These are phyloP conservation scores for Sclerotinia trifoliorum DNA, from an alignment of 2,329 filamentous ascomycete species.

Conservation along the genomic window DNA sequence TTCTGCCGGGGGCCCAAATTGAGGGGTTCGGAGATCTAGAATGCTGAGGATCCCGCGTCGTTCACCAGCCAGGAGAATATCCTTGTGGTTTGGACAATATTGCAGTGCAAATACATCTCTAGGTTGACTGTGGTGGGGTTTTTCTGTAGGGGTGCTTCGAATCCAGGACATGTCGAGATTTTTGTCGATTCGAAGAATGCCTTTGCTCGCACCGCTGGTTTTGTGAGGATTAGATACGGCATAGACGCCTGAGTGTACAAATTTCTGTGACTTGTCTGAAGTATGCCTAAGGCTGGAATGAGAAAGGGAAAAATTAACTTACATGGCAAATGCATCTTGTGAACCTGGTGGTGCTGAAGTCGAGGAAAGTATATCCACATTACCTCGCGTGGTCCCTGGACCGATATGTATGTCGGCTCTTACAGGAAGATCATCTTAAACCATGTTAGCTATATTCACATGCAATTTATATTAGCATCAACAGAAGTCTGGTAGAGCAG, in stretches of 20 bases:
- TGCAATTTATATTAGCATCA: neutral
- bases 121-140: conserved; percentile 25
- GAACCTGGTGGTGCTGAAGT: conserved; percentile 8
- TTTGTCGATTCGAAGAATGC: conserved; percentile 16
- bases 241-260: neutral
- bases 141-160: neutral
- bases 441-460: neutral
- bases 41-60: conserved; percentile 44
- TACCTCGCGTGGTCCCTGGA: conserved; percentile 5
- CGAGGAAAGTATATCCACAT: conserved; percentile 8
- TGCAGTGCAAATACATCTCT: conserved; percentile 50
- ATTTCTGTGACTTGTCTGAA: neutral
- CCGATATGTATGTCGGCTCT: neutral
- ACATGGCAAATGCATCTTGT: conserved; percentile 15
- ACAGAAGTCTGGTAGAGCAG: neutral
- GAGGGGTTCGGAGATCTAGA: conserved; percentile 40
- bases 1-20: conserved; percentile 28
- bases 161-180: conserved; percentile 14
- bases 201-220: conserved; percentile 17
- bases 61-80: conserved; percentile 52
- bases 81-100: conserved; percentile 46
- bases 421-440: neutral
- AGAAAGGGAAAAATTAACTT: neutral
- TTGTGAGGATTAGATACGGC: neutral
- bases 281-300: neutral